Evolutionary conservation across 768 basidiomycete genomes (phyloP), one percentile per base, ranked within the genome.

Genomic region (Phlegmacium glaucopus): DNA sequence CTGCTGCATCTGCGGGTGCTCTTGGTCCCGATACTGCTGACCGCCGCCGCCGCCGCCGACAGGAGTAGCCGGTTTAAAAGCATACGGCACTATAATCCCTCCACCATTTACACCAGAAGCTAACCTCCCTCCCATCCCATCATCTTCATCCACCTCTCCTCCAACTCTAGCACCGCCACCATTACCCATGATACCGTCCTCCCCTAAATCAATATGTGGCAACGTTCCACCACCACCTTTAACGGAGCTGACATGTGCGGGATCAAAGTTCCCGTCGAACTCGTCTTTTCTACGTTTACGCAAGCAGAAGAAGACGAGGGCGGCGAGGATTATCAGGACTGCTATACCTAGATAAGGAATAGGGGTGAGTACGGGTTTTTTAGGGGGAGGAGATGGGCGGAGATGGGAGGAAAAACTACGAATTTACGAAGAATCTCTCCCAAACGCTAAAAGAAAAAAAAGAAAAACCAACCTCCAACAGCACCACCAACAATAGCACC

Each of bases 201-300:
- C 60, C 2, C 48, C 54, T 4, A 52, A 22, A 9, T 53, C 52
- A 13, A 58, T 55, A 13, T 49, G 54, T 4, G 56, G 56, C 6
- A 58, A 39, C 2, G 60, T 57, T 4, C 52, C 57, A 4, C 53
- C 57, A 8, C 42, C 55, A 18, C 32, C 50, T 5, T 28, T 49
- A 12, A 49, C 50, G 4, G 42, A 29, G 4, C 30, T 38, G 39
- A 63, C 60, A 26, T 52, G 53, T 16, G 49, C 57, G 0, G 62
- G 62, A 49, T 63, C 62, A 44, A 63, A 63, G 53, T 61, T 63
- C 13, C 60, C 62, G 42, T 61, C 62, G 48, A 63, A 63, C 34
- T 63, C 60, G 49, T 61, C 45, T 18, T 61, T 59, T 29, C 40
- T 42, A 43, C 59, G 56, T 28, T 55, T 54, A 26, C 45, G 45